Conservation (phyloP, 1,139 yeast genomes). For the Hansenula lynferdii region DNA sequence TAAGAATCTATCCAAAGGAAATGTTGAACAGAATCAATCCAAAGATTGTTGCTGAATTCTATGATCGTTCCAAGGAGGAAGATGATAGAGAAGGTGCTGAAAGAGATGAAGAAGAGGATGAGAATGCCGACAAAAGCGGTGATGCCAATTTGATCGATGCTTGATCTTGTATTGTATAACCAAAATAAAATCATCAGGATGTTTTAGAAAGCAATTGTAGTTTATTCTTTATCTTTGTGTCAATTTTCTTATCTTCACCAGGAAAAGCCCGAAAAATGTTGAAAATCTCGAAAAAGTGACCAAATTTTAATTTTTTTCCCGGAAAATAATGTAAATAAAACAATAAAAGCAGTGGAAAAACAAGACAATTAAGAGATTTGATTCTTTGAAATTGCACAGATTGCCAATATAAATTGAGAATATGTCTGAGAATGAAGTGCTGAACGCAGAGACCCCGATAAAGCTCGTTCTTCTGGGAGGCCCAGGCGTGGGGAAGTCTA, state of each 20-base stretch:
- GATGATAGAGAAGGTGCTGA: slow-evolving; percentile 49
- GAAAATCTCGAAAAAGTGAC: background rate
- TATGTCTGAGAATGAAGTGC: slow-evolving; percentile 4
- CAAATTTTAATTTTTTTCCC: background rate
- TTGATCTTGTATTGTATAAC: background rate
- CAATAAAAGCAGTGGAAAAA: background rate
- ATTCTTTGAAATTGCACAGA: too few species aligned
- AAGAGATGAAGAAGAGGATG: slow-evolving; percentile 33
- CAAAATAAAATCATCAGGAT: background rate
- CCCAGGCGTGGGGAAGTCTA: slow-evolving; percentile 45
- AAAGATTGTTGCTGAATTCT: slow-evolving; percentile 90
- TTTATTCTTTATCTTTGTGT: background rate
- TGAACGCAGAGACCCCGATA: slow-evolving; percentile 34
- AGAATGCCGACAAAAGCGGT: slow-evolving; percentile 31
- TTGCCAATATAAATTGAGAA: too few species aligned
- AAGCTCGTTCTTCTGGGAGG: slow-evolving; percentile 58
- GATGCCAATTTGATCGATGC: slow-evolving; percentile 25
- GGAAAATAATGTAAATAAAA: background rate
- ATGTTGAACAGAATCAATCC: slow-evolving; percentile 98
- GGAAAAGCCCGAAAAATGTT: slow-evolving; percentile 1
- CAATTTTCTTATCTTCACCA: background rate
- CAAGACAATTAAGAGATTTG: background rate
- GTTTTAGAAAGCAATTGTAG: background rate
- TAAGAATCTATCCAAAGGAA: slow-evolving; percentile 98
- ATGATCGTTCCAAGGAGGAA: slow-evolving; percentile 74